These are phyloP conservation scores for Neoboletus subvelutipes DNA, from an alignment of 768 basidiomycete species.

Conservation along the genomic window DNA sequence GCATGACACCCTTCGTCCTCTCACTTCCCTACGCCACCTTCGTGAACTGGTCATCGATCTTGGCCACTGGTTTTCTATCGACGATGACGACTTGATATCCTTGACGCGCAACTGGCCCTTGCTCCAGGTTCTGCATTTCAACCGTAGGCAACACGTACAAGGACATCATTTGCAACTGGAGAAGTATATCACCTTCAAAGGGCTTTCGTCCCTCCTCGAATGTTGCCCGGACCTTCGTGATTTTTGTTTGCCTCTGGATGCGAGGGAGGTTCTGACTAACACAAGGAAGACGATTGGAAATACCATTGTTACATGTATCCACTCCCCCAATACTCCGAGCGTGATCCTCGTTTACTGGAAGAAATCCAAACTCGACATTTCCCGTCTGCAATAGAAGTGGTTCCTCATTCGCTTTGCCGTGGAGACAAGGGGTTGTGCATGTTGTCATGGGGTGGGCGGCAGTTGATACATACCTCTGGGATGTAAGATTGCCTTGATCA, in stretches of 20 bases:
- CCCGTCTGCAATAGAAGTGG: neutral
- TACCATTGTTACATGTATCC: neutral
- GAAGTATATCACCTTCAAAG: constrained; percentile 2
- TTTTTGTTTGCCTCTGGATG: neutral
- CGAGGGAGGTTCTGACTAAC: neutral
- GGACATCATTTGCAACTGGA: too few species aligned
- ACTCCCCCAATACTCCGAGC: neutral
- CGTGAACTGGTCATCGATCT: neutral
- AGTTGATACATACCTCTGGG: neutral
- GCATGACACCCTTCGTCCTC: neutral
- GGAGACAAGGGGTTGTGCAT: neutral
- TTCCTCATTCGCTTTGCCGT: neutral
- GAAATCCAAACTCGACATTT: neutral
- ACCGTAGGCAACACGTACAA: too few species aligned
- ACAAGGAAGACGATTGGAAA: neutral
- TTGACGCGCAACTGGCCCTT: constrained; percentile 5
- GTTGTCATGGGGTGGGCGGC: neutral
- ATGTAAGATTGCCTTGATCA: neutral
- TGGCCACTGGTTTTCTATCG: constrained; percentile 1
- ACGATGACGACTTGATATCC: constrained; percentile 1
- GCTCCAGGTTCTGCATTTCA: neutral
- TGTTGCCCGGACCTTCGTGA: neutral
- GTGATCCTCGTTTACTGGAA: neutral
- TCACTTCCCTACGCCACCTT: neutral
- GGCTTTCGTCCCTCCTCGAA: neutral